Conservation (phyloP, 352 stramenopile genomes). For the Blastocystis sp. region DNA sequence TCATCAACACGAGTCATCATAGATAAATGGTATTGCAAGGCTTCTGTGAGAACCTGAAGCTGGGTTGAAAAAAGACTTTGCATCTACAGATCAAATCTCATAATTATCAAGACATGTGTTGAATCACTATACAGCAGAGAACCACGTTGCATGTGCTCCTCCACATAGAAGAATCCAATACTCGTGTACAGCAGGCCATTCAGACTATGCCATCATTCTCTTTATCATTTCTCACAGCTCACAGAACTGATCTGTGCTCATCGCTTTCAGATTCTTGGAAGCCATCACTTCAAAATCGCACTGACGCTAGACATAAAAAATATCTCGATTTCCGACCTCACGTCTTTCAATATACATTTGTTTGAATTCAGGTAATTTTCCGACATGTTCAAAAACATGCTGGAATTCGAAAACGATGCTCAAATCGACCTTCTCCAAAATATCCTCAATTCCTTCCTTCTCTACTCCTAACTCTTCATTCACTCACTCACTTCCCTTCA, state of each 20-base stretch:
- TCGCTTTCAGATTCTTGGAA: slow-evolving; percentile 21
- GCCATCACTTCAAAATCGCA: slow-evolving; percentile 56
- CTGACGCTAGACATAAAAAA: neutral
- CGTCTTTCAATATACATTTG: slow-evolving; percentile 39
- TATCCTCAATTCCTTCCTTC: slow-evolving; percentile 34
- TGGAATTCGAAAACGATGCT: slow-evolving; percentile 62
- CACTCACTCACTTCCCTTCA: neutral
- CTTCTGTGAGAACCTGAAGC: slow-evolving; percentile 42
- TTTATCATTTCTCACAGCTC: neutral
- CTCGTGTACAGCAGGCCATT: slow-evolving; percentile 38
- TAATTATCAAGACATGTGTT: neutral
- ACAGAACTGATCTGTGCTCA: slow-evolving; percentile 46
- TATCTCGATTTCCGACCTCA: neutral
- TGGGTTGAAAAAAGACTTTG: slow-evolving; percentile 36
- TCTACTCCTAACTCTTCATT: neutral
- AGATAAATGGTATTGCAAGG: slow-evolving; percentile 42
- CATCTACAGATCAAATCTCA: neutral
- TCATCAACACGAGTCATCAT: slow-evolving; percentile 14
- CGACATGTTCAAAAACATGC: slow-evolving; percentile 59
- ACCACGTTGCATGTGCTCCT: slow-evolving; percentile 60
- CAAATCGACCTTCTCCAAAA: slow-evolving; percentile 60
- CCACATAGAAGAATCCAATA: slow-evolving; percentile 61
- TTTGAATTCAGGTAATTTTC: slow-evolving; percentile 42
- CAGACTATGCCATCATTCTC: neutral
- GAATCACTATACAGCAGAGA: slow-evolving; percentile 46